These are phyloP conservation scores for Apiospora saccharicola DNA, from an alignment of 2,329 filamentous ascomycete genomes.

Conservation along the genomic window DNA sequence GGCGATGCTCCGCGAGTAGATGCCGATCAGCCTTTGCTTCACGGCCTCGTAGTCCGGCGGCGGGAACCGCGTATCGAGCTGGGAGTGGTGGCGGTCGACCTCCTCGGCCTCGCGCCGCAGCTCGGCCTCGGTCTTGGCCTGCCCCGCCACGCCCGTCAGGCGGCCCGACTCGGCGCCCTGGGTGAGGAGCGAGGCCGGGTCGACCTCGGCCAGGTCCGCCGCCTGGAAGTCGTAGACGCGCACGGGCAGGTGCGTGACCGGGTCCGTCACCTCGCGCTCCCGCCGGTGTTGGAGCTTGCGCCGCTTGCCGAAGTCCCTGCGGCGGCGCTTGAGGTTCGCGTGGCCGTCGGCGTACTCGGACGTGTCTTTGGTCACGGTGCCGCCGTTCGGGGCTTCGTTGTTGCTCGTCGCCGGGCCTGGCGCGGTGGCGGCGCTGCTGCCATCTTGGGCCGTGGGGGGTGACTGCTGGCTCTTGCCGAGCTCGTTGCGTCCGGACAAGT, in stretches of 20 bases:
- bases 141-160: slow-evolving; percentile 22
- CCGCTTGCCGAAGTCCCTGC: slow-evolving; percentile 17
- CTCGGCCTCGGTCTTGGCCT: slow-evolving; percentile 11
- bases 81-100: slow-evolving; percentile 12
- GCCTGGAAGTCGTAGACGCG: slow-evolving; percentile 24
- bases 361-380: slow-evolving; percentile 16
- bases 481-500: no score
- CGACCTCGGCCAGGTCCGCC: slow-evolving; percentile 6
- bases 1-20: slow-evolving; percentile 14
- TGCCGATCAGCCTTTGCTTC: slow-evolving; percentile 1
- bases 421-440: no score
- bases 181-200: slow-evolving; percentile 1
- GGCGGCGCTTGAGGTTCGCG: slow-evolving; percentile 13
- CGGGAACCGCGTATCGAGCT: slow-evolving; percentile 21
- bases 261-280: slow-evolving; percentile 25
- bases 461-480: neutral
- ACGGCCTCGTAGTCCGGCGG: slow-evolving; percentile 20
- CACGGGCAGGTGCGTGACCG: slow-evolving; percentile 20
- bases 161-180: slow-evolving; percentile 11
- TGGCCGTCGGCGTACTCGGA: slow-evolving; percentile 9
- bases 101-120: neutral
- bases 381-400: neutral
- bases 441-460: neutral
- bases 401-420: neutral
- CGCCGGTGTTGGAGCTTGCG: neutral